Base-by-base conservation (phyloP, 192 early-diverging fungal genomes). In the Allomyces macrogynus region DNA sequence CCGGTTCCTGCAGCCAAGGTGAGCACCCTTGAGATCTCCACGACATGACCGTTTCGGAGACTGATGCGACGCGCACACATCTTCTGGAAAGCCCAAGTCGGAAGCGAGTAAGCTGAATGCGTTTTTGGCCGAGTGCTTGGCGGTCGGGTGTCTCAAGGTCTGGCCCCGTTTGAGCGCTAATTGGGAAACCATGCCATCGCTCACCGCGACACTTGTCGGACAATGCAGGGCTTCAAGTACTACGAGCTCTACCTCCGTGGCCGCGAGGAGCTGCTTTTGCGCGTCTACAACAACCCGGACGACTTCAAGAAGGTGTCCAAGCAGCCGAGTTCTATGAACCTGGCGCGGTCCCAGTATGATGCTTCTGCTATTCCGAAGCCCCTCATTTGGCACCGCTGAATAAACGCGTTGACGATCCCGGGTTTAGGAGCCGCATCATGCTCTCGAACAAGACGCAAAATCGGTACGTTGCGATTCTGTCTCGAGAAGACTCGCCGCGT, bases 241-340 rank as follows among this genome's bases (percentile, higher is more conserved):
- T 83, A 85, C 74, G 80, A 83, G 22, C 70, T 82, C 24, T 77
- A 84, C 25, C 78, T 87, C 10, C 77, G 85, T 26, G 82, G 85
- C 61, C 72, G 85, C 26, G 85, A 87, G 68, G 85, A 87, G 43
- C 75, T 87, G 20, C 68, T 87, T 3, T 68, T 87, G 27, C 77
- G 84, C 11, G 78, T 87, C 26, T 80, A 72, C 69, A 79, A 76
- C 57, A 73, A 76, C 72, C 16, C 49, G 16, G 49, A 57, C 9
- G 20, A 57, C 16, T n/a, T 40, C 32, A 40, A 40, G 32, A 40
- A 40, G 32, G 32, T 40, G 32, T 40, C 32, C 32, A 65, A 26
- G 11, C 74, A 69, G 10, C 73, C 69, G 16, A 67, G 71, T 66
- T 67, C 81, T 64, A 25, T 78, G 67, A 65, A 76, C 54, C 66